phyloP scores from a whole-genome alignment of 2,329 filamentous ascomycete genomes.

The Pezizomycotina sp. region DNA sequence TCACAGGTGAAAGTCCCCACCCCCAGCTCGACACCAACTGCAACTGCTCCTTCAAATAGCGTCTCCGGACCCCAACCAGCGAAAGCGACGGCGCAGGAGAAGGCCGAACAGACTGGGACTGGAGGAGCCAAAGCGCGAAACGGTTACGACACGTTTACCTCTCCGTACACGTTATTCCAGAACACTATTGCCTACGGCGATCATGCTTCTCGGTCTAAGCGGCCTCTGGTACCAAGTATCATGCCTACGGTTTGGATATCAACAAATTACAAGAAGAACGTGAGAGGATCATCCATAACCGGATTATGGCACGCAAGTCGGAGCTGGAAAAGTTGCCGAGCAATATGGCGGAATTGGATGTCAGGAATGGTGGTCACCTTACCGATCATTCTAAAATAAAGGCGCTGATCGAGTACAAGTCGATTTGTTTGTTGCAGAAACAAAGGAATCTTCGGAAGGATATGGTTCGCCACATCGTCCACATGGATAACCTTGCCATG shows the following conservation, averaged over 20 bases:
- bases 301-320: conserved; percentile 66
- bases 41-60: conserved; percentile 30
- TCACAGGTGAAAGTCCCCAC: conserved; percentile 26
- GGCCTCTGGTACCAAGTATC: conserved; percentile 68
- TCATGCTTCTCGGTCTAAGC: conserved; percentile 58
- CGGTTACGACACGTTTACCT: conserved; percentile 56
- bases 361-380: conserved; percentile 42
- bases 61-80: conserved; percentile 24
- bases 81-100: conserved; percentile 21
- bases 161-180: conserved; percentile 46
- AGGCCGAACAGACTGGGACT: conserved; percentile 12
- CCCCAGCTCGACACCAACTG: conserved; percentile 30
- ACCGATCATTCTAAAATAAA: conserved; percentile 67
- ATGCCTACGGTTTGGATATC: conserved; percentile 80
- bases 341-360: conserved; percentile 56
- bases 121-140: conserved; percentile 27
- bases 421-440: conserved; percentile 70
- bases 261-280: conserved; percentile 73
- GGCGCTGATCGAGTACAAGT: conserved; percentile 90
- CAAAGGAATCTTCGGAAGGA: conserved; percentile 73
- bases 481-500: conserved; percentile 92
- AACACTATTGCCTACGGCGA: conserved; percentile 59
- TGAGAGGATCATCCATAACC: conserved; percentile 76
- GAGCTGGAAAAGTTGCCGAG: conserved; percentile 72
- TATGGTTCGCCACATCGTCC: conserved; percentile 80